Base-by-base conservation (phyloP, 768 basidiomycete genomes). In the Boletus edulis region DNA sequence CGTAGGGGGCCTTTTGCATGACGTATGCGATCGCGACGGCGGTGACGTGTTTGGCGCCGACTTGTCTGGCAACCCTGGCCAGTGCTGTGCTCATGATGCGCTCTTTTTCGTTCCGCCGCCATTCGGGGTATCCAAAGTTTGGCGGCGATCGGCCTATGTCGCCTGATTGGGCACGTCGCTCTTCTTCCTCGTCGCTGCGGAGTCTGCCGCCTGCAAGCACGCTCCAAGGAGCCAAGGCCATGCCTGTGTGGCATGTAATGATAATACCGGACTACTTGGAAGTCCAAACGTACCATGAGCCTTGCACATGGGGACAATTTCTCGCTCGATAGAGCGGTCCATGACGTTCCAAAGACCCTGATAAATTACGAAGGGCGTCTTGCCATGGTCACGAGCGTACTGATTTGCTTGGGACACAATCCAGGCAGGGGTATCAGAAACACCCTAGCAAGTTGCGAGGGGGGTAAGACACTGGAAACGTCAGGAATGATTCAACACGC, bases 1-100 rank as follows among this genome's bases (percentile, higher is more conserved):
- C 78, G 49, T 73, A 81, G 0, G 78, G 75, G 6, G 77, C 72
- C 64, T 83, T 84, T 41, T 81, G 78, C 68, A 83, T 68, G 12
- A 83, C 67, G 54, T 81, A 83, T 14, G 80, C 79, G 55, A 84
- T 52, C 17, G 64, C 63, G 12, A 64, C 68, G 42, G 82, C 69
- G 7, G 76, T 76, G 58, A 84, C 72, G 46, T 68, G 67, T 59
- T 78, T 72, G 4, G 75, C 74, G 0, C 81, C 81, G 7, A 82
- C 69, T 57, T 83, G 76, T 14, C 60, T 60, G 2, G 81, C 81
- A 12, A 85, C 76, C 52, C 78, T 75, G 60, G 80, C 80, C 22
- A 83, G 68, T 0, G 74, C 81, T 3, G 65, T 60, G 49, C 74
- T 74, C 14, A 81, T 67, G 31, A 70, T 70, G 45, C 59, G 70